Base-by-base conservation (phyloP, 495 filamentous ascomycete genomes). In the Trichoderma reesei region DNA sequence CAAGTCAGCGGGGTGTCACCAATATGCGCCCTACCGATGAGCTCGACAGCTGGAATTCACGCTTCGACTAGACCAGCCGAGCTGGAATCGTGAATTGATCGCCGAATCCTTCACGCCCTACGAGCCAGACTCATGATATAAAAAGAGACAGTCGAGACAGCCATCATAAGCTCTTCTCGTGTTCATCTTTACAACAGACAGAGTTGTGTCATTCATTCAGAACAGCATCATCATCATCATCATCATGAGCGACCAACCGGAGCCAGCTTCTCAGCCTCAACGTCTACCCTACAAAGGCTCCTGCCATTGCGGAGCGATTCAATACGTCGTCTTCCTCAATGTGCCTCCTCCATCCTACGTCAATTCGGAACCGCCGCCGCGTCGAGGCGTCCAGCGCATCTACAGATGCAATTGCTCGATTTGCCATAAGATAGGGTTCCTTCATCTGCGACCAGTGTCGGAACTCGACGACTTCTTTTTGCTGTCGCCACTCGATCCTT, bases 341-440 rank as follows among this genome's bases (percentile, higher is more conserved):
- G 66, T 75, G 31, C 73, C 73, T 26, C 70, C 68, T 31, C 26
- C 51, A 34, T 56, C 51, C 11, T 26, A 33, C 14, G 2, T 56
- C 51, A n/a, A n/a, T 14, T 13, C 51, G 3, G 31, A 64, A 10
- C 63, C 63, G 8, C 68, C 67, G 20, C 61, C 44, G 20, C 62
- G 65, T 14, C 37, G 64, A 18, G 33, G 56, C 16, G 56, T 51
- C 44, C 69, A 71, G 62, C 37, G 36, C 38, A 33, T 72, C 63
- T 67, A 72, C 68, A 56, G 67, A 41, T 75, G 73, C 67, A 75
- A 74, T 64, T 75, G 73, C 67, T 68, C 59, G 10, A 69, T 71
- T 26, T 75, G 73, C 67, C 67, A 71, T 48, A 75, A 75, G 63
- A 64, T 68, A 56, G 67, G 66, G 0, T 62, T 74, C 54, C 68